Evolutionary conservation across 257 asterid genomes (phyloP).

Genomic region (Prunella vulgaris): DNA sequence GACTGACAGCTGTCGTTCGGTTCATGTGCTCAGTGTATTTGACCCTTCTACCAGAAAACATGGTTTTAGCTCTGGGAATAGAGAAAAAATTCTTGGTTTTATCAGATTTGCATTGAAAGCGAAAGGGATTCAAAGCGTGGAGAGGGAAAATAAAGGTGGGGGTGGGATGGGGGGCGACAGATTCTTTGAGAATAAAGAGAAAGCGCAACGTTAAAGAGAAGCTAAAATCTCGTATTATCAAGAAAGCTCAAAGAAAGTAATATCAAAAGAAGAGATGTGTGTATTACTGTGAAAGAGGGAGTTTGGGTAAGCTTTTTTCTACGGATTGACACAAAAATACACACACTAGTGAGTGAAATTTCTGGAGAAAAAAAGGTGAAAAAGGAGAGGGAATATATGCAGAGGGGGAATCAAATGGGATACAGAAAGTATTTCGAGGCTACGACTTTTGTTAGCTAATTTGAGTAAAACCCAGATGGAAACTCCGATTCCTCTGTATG

Average conservation of each 20-base stretch:
- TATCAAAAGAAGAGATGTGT: constrained; percentile 10
- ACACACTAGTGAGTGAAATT: constrained; percentile 24
- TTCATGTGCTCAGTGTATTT: constrained; percentile 60
- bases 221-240: constrained; percentile 12
- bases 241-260: constrained; percentile 22
- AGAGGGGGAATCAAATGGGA: constrained; percentile 27
- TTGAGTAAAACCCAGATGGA: constrained; percentile 38
- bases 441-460: constrained; percentile 21
- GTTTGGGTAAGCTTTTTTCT: not conserved
- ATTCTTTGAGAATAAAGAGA: constrained; percentile 58
- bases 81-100: constrained; percentile 14
- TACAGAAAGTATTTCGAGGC: constrained; percentile 16
- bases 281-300: not conserved
- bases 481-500: constrained; percentile 31
- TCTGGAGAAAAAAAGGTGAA: not conserved
- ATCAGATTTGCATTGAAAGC: constrained; percentile 69
- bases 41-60: constrained; percentile 31
- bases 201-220: constrained; percentile 37
- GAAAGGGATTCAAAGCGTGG: constrained; percentile 31
- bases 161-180: not conserved
- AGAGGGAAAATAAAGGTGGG: constrained; percentile 16
- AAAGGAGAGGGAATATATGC: constrained; percentile 24
- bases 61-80: constrained; percentile 11
- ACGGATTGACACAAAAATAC: not conserved
- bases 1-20: constrained; percentile 35